Evolutionary conservation across 23 red algal genomes (phyloP).

Genomic region (Gracilariopsis chorda): DNA sequence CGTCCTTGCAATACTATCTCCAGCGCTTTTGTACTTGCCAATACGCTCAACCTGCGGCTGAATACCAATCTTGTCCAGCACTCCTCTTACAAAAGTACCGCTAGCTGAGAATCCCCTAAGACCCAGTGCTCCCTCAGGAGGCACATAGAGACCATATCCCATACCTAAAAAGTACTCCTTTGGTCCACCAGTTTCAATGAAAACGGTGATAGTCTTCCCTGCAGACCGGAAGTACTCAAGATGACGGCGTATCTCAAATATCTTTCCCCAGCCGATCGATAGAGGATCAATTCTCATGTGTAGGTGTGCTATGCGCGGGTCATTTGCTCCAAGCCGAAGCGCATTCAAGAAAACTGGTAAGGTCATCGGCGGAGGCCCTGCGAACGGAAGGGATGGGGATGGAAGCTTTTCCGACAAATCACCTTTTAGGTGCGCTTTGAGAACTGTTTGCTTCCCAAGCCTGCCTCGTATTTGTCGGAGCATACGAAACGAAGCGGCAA

Average conservation of each 20-base stretch:
- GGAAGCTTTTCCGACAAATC: conserved; percentile 49
- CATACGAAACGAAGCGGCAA: conserved; percentile 34
- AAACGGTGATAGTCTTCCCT: conserved; percentile 80
- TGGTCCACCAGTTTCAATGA: conserved; percentile 66
- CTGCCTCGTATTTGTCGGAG: conserved; percentile 47
- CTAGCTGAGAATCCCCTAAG: conserved; percentile 79
- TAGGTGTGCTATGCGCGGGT: conserved; percentile 88
- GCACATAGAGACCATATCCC: conserved; percentile 74
- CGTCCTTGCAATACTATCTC: conserved; percentile 84
- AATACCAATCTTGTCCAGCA: conserved; percentile 94
- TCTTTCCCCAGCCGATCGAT: conserved; percentile 83
- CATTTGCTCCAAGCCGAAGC: conserved; percentile 85
- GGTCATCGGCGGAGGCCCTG: conserved; percentile 21
- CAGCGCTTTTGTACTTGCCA: conserved; percentile 95
- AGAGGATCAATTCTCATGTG: conserved; percentile 72
- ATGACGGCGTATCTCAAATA: conserved; percentile 92
- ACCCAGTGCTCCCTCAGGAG: conserved; percentile 74
- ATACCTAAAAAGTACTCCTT: conserved; percentile 87
- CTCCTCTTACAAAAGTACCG: conserved; percentile 83
- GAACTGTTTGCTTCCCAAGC: conserved; percentile 41
- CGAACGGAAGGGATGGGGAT: conserved; percentile 23
- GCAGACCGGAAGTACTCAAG: conserved; percentile 82
- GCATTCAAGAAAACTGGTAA: conserved; percentile 54
- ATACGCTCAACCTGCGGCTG: conserved; percentile 93
- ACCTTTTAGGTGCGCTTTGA: conserved; percentile 37